Evolutionary conservation across 768 basidiomycete genomes (phyloP).

Genomic region (Kwoniella mangroviensis): DNA sequence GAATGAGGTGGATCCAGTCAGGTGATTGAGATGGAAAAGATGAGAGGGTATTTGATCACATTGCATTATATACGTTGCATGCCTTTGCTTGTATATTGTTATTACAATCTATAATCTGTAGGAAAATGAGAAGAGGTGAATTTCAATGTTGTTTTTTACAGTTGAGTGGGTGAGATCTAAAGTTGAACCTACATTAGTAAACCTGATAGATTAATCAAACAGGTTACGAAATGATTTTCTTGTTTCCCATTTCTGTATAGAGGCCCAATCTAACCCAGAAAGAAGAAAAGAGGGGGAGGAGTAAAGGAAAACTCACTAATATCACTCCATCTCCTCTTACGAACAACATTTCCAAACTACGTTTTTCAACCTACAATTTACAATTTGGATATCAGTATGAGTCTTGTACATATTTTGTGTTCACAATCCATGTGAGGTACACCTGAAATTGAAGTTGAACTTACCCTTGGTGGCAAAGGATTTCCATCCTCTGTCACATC

Average conservation of each 20-base stretch:
- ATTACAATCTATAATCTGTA: neutral
- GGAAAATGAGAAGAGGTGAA: neutral
- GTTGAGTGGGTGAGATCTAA: conserved; percentile 40
- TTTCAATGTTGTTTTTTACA: conserved; percentile 5
- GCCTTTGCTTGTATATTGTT: neutral
- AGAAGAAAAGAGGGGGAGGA: neutral
- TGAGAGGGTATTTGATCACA: no score
- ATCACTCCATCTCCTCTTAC: conserved; percentile 97
- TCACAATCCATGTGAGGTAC: no score
- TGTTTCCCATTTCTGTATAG: no score
- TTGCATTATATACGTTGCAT: neutral
- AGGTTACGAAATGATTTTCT: neutral
- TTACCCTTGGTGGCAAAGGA: conserved; percentile 59
- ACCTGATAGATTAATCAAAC: neutral
- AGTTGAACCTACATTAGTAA: neutral
- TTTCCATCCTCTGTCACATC: conserved; percentile 72
- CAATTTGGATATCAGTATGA: neutral
- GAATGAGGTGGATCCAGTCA: no score
- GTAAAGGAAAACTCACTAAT: conserved; percentile 63
- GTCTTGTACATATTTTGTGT: no score
- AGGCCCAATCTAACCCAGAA: no score
- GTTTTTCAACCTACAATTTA: conserved; percentile 48
- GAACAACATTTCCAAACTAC: conserved; percentile 97
- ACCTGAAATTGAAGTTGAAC: neutral
- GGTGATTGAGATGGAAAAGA: no score